Evolutionary conservation across 805 yeast genomes (phyloP).

Genomic region (Schwanniomyces yamadae): DNA sequence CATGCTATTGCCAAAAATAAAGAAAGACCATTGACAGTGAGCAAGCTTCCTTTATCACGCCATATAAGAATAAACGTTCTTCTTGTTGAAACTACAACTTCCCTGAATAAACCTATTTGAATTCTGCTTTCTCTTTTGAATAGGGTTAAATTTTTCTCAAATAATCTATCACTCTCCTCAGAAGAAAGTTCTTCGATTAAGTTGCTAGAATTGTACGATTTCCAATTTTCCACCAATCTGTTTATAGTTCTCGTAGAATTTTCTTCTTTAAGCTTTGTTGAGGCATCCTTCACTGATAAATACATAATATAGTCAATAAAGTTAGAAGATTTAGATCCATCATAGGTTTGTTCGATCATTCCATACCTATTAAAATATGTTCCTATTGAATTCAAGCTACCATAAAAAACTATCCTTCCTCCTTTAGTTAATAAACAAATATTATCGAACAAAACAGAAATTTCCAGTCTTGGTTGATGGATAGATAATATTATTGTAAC

Average conservation of each 20-base stretch:
- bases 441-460: conserved; percentile 64
- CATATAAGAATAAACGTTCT: conserved; percentile 32
- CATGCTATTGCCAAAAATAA: conserved; percentile 55
- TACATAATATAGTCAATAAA: conserved; percentile 36
- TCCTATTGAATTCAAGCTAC: conserved; percentile 43
- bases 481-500: conserved; percentile 74
- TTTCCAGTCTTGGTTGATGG: conserved; percentile 84
- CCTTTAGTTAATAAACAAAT: conserved; percentile 63
- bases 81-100: conserved; percentile 32
- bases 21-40: conserved; percentile 39
- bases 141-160: conserved; percentile 15
- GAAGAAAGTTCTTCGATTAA: conserved; percentile 3
- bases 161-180: conserved; percentile 14
- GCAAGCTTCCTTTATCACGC: conserved; percentile 32
- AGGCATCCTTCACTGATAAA: conserved; percentile 35
- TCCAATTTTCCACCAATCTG: conserved; percentile 28
- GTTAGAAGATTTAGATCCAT: conserved; percentile 9
- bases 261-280: conserved; percentile 24
- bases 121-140: conserved; percentile 17
- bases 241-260: conserved; percentile 23
- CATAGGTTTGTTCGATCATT: conserved; percentile 8
- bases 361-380: conserved; percentile 44
- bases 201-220: conserved; percentile 4
- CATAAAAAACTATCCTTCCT: conserved; percentile 50
- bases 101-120: conserved; percentile 26